A percentile compares a stretch with the other conserved stretches of the same genome.
These are phyloP conservation scores for Beta vulgaris DNA, from an alignment of 148 eudicot genomes.

Conservation along the genomic window DNA sequence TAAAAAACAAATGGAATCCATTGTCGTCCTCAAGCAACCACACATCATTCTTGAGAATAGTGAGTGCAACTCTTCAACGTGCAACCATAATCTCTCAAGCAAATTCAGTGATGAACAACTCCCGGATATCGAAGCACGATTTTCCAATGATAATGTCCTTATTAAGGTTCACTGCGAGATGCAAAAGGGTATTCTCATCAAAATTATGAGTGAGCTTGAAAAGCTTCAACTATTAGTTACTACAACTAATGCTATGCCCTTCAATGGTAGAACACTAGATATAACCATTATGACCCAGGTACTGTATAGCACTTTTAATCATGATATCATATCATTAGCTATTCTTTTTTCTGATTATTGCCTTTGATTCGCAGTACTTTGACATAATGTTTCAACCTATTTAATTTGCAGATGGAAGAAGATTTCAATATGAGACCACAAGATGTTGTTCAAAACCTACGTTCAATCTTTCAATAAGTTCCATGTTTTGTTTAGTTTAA, in stretches of 20 bases:
- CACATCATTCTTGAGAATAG: neutral
- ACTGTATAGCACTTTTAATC: neutral
- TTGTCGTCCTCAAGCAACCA: conserved; percentile 23
- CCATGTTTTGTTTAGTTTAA: neutral
- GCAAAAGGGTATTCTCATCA: conserved; percentile 16
- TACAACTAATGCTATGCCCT: conserved; percentile 12
- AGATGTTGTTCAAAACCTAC: conserved; percentile 12
- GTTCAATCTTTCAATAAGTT: conserved; percentile 3
- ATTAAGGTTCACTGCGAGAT: conserved; percentile 21
- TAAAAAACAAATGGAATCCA: conserved; percentile 4
- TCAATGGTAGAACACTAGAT: conserved; percentile 7
- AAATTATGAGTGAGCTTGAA: conserved; percentile 18
- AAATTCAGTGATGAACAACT: neutral
- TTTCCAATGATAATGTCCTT: conserved; percentile 18
- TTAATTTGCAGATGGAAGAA: conserved; percentile 16
- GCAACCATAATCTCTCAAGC: neutral
- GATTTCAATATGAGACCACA: conserved; percentile 21
- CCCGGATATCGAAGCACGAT: conserved; percentile 24
- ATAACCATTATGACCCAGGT: conserved; percentile 23
- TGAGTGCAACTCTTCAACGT: neutral
- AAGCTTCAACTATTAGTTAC: conserved; percentile 8
- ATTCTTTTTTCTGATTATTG: neutral
- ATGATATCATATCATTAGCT: neutral
- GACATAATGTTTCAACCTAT: neutral
- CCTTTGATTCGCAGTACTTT: neutral